Evolutionary conservation across 1,139 yeast species (phyloP), one percentile per base, ranked within the genome.

Genomic region (Schwanniomyces etchellsii): DNA sequence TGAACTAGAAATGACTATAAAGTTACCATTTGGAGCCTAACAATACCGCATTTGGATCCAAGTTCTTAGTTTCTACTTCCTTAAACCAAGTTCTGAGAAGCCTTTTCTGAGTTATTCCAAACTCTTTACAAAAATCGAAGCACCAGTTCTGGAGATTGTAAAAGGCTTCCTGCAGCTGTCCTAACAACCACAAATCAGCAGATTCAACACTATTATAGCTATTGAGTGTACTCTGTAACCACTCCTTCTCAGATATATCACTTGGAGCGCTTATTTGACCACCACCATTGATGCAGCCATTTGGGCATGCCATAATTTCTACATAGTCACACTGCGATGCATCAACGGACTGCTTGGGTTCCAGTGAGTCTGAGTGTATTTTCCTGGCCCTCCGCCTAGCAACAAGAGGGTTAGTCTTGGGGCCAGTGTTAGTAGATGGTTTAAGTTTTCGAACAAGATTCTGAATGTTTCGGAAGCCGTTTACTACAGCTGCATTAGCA

Each of bases 261-360:
- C 37, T 34, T 0, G 83, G 77, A 20, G 72, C 62, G 14, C 72
- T 65, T 23, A 84, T 78, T 47, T 88, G 91, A 0, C 99, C 99
- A 12, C 98, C 97, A 5, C 99, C 99, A 48, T 91, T 91, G 35
- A 89, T 83, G 49, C 98, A 91, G 1, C 98, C 99, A 23, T 85
- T 86, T 3, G 98, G 98, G 53, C 98, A 91, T 1, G 98, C 98
- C 96, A 88, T 89, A 22, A 91, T 83, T 47, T 91, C 98, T 4
- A 91, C 86, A 46, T 83, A 85, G 41, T 86, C 94, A 45, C 85
- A 81, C 28, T 64, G 68, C 13, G 74, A 57, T 1, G 91, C 81
- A 40, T 83, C 91, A 0, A 78, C 77, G 9, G 11, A 9, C 13
- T 7, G 7, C 5, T 15, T 10, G 17, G 45, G 49, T 21, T 57